Evolutionary conservation across 306 rosid genomes (phyloP), one percentile per base, ranked within the genome.

Genomic region (Cyamopsis tetragonoloba): DNA sequence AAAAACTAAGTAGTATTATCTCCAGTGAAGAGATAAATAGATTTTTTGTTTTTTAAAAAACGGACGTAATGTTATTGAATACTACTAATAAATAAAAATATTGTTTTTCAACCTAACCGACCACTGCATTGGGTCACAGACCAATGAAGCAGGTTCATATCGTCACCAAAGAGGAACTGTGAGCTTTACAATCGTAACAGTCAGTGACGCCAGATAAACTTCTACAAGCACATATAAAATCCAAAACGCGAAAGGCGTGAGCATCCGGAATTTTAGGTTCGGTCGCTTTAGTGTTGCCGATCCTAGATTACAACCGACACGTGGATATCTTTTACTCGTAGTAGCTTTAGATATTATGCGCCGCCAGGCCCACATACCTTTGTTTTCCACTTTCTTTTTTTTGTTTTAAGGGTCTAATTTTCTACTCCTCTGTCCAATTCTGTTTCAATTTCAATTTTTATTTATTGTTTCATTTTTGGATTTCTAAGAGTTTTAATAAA

Each of bases 201-300:
- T 6, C 5, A 4, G 77, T 55, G 70, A 68, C 1, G 12, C 0
- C 0, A 38, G 37, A 28, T 1, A 62, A 73, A 38, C 9, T 15
- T 64, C 58, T 49, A 38, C 4, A 19, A 54, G 1, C 12, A n/a
- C n/a, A n/a, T 44, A 37, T 26, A 23, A 48, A 49, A 39, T 68
- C 75, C 80, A 75, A 79, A 79, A 70, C 76, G 78, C 84, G 70
- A 18, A 27, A 49, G 28, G 83, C 81, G 75, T 83, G 78, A 53
- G 62, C 17, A 47, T 51, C 55, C 39, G 17, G 31, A 77, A 44
- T 53, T 58, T 46, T 18, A 30, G 51, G 57, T 43, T 26, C 10
- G 38, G 18, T 56, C 57, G 46, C 62, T 85, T 70, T 53, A 68
- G 59, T 73, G 68, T 44, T 77, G 66, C 66, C 66, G 67, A 57